Evolutionary conservation across 2,329 filamentous ascomycete species (phyloP), one percentile per base, ranked within the genome.

Genomic region (Fusarium temperatum): DNA sequence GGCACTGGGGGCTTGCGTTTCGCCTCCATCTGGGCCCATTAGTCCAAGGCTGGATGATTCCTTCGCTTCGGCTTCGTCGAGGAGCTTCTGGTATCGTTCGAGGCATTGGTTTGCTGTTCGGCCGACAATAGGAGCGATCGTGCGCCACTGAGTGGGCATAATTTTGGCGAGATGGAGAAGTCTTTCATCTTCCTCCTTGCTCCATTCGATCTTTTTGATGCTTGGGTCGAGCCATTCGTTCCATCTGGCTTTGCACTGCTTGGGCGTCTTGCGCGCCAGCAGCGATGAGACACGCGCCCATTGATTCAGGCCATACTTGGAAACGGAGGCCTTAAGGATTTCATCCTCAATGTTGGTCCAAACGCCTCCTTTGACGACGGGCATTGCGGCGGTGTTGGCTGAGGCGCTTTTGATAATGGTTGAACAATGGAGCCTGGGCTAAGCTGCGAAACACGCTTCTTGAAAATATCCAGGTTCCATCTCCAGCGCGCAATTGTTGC

Each of bases 231-330:
- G 90, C 96, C 96, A 99, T 89, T 99, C 96, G 82, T 92, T 91
- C 96, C 96, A 99, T 85, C 96, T 90, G 70, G 96, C 96, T 86
- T 99, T 99, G 90, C 96, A 99, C 86, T 99, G 96, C 86, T 99
- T 99, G 58, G 96, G 92, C 38, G 96, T 98, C 84, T 99, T 99
- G 80, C 97, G 94, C 81, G 96, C 96, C 75, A 99, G 92, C 75
- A 99, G 90, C 66, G 96, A 98, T 63, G 96, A 98, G 74, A 98
- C 96, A 83, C 96, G 96, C 81, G 96, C 96, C 96, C 96, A 99
- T 85, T 99, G 96, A 81, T 98, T 96, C 70, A 98, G 89, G 56
- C 95, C 95, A 87, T 98, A 98, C 83, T 98, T 98, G 77, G 94
- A 96, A 74, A 97, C 94, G 67, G 93, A 93, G 64, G 95, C 95